phyloP scores from a whole-genome alignment of 1,284 basidiomycete species.

The Apiotrichum veenhuisii region DNA sequence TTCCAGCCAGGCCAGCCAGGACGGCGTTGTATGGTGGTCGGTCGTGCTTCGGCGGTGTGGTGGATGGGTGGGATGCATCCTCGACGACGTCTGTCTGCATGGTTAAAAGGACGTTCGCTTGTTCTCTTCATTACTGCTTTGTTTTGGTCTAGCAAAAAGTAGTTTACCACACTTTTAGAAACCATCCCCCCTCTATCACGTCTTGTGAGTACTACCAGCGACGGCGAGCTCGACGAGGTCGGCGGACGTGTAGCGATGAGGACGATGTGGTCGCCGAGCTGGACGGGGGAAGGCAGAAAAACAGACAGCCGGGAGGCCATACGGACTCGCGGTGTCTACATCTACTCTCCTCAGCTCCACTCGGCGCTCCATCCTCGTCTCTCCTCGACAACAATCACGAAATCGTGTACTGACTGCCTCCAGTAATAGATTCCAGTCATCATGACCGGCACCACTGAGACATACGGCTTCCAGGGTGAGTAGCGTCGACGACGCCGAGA shows the following conservation, averaged over 20 bases:
- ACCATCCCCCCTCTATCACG: neutral
- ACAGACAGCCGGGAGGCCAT: neutral
- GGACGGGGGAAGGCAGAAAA: neutral
- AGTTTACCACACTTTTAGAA: neutral
- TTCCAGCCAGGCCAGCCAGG: too few relatives aligned
- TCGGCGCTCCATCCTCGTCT: neutral
- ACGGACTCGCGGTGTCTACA: too few relatives aligned
- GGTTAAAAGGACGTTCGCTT: neutral
- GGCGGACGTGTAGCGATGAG: neutral
- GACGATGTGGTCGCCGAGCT: neutral
- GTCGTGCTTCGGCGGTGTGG: neutral
- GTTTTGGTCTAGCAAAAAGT: neutral
- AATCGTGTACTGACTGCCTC: neutral
- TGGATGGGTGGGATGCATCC: neutral
- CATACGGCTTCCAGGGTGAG: conserved; percentile 53
- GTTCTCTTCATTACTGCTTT: neutral
- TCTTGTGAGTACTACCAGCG: neutral
- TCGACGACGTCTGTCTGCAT: neutral
- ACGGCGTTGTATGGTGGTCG: neutral
- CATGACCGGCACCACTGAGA: conserved; percentile 26
- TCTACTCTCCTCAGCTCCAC: neutral
- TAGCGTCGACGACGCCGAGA: neutral
- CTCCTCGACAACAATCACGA: neutral
- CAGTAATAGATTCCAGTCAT: neutral
- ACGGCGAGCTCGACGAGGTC: neutral